Percentiles rank a stretch among this genome's conserved stretches.
phyloP scores from a whole-genome alignment of 306 rosid species.

The Prunus mume region DNA sequence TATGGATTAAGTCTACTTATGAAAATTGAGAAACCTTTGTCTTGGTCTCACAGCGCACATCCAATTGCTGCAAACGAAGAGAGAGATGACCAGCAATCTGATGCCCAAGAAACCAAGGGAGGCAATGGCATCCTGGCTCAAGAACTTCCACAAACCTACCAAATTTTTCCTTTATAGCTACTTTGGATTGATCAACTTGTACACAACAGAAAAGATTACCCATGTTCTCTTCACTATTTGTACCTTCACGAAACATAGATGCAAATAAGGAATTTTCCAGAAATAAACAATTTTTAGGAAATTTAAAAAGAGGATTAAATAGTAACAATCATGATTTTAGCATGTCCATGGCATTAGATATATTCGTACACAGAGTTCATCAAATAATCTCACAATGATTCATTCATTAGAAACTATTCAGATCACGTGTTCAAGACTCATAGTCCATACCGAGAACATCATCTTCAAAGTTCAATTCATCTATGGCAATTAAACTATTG shows the following conservation, averaged over 20 bases:
- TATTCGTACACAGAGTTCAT: background rate
- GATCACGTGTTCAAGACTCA: background rate
- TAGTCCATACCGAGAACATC: background rate
- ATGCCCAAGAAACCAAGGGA: constrained; percentile 82
- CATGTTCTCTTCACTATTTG: constrained; percentile 48
- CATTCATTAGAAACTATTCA: background rate
- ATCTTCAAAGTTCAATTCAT: background rate
- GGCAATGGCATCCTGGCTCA: constrained; percentile 90
- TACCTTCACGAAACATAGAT: constrained; percentile 8
- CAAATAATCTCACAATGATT: no score
- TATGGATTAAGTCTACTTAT: constrained; percentile 3
- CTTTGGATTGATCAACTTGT: constrained; percentile 79
- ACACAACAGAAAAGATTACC: constrained; percentile 65
- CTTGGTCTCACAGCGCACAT: constrained; percentile 85
- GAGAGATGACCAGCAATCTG: constrained; percentile 74
- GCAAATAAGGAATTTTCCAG: background rate
- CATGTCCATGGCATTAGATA: background rate
- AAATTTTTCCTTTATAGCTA: constrained; percentile 75
- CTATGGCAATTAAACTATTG: background rate
- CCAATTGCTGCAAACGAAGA: constrained; percentile 89
- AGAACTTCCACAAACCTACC: constrained; percentile 72
- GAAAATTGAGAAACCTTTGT: constrained; percentile 64
- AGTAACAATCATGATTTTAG: background rate
- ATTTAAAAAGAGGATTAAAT: background rate
- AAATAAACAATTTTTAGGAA: background rate